phyloP scores from a whole-genome alignment of 1,284 basidiomycete species.

The Leccinum griseonigrum region DNA sequence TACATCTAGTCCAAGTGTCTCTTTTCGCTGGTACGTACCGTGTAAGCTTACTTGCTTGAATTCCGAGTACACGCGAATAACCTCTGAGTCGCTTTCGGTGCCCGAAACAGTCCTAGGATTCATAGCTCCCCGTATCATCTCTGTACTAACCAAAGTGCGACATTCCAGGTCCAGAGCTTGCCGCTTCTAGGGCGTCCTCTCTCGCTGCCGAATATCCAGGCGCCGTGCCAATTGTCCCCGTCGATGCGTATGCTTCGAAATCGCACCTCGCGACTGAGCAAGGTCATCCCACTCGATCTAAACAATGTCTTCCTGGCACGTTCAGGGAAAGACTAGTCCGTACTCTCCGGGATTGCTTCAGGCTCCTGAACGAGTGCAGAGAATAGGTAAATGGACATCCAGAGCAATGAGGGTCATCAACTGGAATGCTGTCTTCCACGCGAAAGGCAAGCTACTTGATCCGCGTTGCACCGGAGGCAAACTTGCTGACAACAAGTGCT shows the following conservation, averaged over 20 bases:
- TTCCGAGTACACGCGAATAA: too few relatives aligned
- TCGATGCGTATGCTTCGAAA: constrained; percentile 69
- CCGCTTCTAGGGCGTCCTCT: constrained; percentile 68
- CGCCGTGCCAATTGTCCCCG: constrained; percentile 63
- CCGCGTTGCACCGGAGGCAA: too few relatives aligned
- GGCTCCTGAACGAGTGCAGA: constrained; percentile 55
- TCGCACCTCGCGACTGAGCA: constrained; percentile 30
- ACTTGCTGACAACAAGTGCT: constrained; percentile 24
- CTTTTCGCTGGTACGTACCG: too few relatives aligned
- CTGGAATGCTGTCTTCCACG: constrained; percentile 64
- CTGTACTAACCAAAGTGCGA: constrained; percentile 87
- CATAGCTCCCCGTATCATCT: constrained; percentile 51
- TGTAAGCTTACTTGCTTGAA: too few relatives aligned
- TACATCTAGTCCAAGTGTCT: too few relatives aligned
- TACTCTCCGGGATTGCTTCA: constrained; percentile 64
- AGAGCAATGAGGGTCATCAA: constrained; percentile 62
- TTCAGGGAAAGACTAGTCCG: constrained; percentile 63
- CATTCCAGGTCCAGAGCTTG: constrained; percentile 59
- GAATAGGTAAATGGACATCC: constrained; percentile 64
- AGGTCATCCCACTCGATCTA: constrained; percentile 46
- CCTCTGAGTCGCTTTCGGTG: neutral
- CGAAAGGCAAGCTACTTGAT: constrained; percentile 45
- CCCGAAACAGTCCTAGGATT: constrained; percentile 30
- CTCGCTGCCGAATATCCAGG: constrained; percentile 55
- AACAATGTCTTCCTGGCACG: constrained; percentile 63